These are phyloP conservation scores for Leishmania gerbilli DNA, from an alignment of 208 protist species.

Conservation along the genomic window DNA sequence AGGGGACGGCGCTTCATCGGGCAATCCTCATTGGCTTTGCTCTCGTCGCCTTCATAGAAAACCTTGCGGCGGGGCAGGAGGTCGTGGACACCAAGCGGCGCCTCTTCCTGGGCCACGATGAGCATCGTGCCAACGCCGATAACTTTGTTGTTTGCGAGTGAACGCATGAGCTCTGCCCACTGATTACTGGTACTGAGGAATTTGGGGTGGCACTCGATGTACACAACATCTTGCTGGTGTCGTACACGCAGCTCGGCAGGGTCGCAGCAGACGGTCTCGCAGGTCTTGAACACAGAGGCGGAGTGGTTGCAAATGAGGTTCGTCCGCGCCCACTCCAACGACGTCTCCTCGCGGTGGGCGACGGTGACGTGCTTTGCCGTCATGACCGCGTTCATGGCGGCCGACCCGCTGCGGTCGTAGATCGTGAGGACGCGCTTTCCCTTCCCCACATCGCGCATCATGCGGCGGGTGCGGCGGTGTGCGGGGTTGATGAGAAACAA, in stretches of 20 bases:
- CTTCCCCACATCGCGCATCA: constrained; percentile 67
- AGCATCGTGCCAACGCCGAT: constrained; percentile 67
- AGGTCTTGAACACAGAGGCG: constrained; percentile 53
- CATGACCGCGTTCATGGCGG: constrained; percentile 77
- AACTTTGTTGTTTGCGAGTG: constrained; percentile 44
- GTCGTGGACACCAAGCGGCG: constrained; percentile 66
- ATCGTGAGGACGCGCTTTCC: constrained; percentile 79
- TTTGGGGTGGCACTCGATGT: constrained; percentile 63
- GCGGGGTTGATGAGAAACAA: constrained; percentile 66
- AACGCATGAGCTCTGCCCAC: constrained; percentile 50
- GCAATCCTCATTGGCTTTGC: constrained; percentile 5
- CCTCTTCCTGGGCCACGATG: constrained; percentile 68
- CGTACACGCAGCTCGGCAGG: constrained; percentile 43
- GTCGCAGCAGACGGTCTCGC: constrained; percentile 47
- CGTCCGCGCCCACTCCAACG: constrained; percentile 58
- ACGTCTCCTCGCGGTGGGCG: constrained; percentile 44
- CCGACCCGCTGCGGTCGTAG: constrained; percentile 72
- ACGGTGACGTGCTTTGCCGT: constrained; percentile 76
- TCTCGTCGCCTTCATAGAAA: constrained; percentile 4
- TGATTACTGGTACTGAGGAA: constrained; percentile 53
- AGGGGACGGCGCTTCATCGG: constrained; percentile 33
- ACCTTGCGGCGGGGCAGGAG: constrained; percentile 28
- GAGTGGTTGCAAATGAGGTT: constrained; percentile 81
- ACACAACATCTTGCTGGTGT: constrained; percentile 66
- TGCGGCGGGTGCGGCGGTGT: constrained; percentile 57